Base-by-base conservation (phyloP, 139 green algal genomes). In the Medakamo hakoo region DNA sequence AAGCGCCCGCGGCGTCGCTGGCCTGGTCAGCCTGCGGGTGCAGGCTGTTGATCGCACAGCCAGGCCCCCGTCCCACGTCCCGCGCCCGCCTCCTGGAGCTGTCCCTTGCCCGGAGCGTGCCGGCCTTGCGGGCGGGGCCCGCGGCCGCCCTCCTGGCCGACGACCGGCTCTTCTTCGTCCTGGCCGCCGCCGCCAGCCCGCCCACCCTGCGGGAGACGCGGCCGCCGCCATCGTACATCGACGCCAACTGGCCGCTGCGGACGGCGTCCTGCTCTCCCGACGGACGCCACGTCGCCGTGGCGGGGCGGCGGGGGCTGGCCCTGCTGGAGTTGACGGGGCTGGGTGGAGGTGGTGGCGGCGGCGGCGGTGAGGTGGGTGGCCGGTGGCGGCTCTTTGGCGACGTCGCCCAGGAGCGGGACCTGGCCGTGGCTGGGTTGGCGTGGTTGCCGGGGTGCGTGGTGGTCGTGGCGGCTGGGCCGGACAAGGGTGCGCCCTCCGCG, bases 371-470 rank as follows among this genome's bases (percentile, higher is more conserved):
- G n/a, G n/a, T n/a, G n/a, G n/a, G n/a, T n/a, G n/a, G 79, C 30
- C 64, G 61, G 27, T 93, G 82, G 87, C 80, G 83, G 9, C 66
- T 95, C 56, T 95, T 95, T 70, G 86, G 88, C 0, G 86, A 95
- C 70, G 74, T 92, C 30, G 81, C 69, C 27, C 88, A 95, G 76
- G 88, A 93, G 71, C 62, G 76, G n/a, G 49, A 63, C 2, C 57
- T 81, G 16, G 52, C 71, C 60, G 80, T 78, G 64, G 63, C 71
- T 32, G 63, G 63, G 26, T 65, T 93, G 28, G 58, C 69, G 24
- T 92, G 85, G 85, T 63, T 92, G 52, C 63, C 72, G 2, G 55
- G 68, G 22, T 72, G 77, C 25, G 71, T 83, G 27, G 48, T 84
- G 58, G 77, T 61, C 20, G 63, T 40, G 4, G 31, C 24, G 3